Evolutionary conservation across 306 rosid species (phyloP).

Genomic region (Corylus avellana): DNA sequence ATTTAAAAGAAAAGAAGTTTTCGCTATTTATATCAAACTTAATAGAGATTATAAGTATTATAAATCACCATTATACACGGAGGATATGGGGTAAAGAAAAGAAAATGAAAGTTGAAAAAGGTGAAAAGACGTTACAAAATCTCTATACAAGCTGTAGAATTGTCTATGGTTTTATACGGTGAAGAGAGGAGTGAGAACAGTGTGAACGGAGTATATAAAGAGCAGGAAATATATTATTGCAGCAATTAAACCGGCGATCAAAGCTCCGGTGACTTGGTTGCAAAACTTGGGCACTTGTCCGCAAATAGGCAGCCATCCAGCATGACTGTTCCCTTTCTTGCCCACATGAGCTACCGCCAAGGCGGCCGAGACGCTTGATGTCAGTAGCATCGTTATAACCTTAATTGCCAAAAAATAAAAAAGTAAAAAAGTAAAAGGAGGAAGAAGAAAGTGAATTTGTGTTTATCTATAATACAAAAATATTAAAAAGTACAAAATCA

Average conservation of each 20-base stretch:
- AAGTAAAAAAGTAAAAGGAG: too few relatives aligned
- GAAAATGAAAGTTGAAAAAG: background rate
- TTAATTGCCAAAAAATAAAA: background rate
- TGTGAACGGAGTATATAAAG: conserved; percentile 19
- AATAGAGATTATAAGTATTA: background rate
- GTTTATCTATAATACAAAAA: background rate
- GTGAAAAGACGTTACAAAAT: background rate
- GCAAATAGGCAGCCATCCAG: conserved; percentile 64
- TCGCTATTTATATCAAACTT: background rate
- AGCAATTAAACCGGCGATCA: conserved; percentile 35
- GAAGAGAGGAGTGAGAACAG: conserved; percentile 26
- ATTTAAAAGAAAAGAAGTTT: too few relatives aligned
- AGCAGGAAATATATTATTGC: conserved; percentile 37
- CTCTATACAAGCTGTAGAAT: background rate
- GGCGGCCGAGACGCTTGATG: conserved; percentile 57
- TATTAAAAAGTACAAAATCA: too few relatives aligned
- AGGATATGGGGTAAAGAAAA: background rate
- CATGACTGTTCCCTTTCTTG: conserved; percentile 55
- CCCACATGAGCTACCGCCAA: conserved; percentile 53
- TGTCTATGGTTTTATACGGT: background rate
- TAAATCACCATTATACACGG: background rate
- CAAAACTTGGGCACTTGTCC: conserved; percentile 62
- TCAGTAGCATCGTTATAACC: conserved; percentile 44
- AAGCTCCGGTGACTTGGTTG: conserved; percentile 44
- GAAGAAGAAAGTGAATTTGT: background rate